phyloP scores from a whole-genome alignment of 1,284 basidiomycete genomes.

The Flammula alnicola region DNA sequence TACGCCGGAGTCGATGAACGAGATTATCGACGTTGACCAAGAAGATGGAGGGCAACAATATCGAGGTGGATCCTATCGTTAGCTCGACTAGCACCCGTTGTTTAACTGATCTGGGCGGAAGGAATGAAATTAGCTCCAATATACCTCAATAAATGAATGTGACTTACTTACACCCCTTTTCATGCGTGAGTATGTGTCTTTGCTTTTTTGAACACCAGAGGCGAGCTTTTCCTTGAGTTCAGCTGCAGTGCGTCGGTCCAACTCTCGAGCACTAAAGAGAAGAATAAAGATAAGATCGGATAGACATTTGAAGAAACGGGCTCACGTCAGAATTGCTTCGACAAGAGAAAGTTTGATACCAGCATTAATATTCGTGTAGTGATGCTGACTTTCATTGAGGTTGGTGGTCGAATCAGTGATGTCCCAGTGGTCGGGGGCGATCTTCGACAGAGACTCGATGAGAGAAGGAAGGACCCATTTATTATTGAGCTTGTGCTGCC shows the following conservation, averaged over 20 bases:
- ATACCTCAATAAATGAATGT: slow-evolving; percentile 3
- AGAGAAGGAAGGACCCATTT: slow-evolving; percentile 24
- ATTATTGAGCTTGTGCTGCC: slow-evolving; percentile 24
- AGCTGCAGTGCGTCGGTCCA: slow-evolving; percentile 6
- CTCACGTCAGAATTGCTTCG: slow-evolving; percentile 18
- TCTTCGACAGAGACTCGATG: slow-evolving; percentile 22
- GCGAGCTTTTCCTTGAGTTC: slow-evolving; percentile 14
- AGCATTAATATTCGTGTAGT: slow-evolving; percentile 24
- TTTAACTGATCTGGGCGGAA: neutral
- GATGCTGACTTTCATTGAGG: slow-evolving; percentile 25
- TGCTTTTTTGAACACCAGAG: slow-evolving; percentile 20
- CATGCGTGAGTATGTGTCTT: slow-evolving; percentile 9
- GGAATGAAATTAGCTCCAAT: no score
- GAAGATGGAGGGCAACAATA: no score
- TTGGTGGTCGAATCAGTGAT: slow-evolving; percentile 23
- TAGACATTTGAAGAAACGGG: no score
- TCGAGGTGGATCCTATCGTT: no score
- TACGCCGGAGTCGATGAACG: no score
- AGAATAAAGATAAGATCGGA: no score
- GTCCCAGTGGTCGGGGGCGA: slow-evolving; percentile 19
- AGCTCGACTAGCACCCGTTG: no score
- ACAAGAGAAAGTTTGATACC: slow-evolving; percentile 19
- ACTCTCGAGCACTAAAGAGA: slow-evolving; percentile 2
- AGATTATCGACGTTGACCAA: no score
- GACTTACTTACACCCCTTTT: neutral